phyloP scores from a whole-genome alignment of 1,139 yeast species.

The Kazachstania sp. region DNA sequence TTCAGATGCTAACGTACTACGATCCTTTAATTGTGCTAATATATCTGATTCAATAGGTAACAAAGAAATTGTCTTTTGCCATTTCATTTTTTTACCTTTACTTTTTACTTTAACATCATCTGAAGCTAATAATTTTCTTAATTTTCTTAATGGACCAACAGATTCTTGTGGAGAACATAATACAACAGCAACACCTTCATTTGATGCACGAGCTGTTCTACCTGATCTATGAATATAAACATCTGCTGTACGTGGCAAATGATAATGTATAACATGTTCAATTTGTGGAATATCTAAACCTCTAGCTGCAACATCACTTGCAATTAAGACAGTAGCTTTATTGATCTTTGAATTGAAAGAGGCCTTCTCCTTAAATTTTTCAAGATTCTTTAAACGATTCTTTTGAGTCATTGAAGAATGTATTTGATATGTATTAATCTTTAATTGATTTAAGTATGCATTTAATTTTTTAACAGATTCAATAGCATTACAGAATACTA shows the following conservation, averaged over 20 bases:
- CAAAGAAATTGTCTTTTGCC: conserved; percentile 55
- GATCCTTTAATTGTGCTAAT: conserved; percentile 56
- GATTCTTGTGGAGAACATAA: conserved; percentile 92
- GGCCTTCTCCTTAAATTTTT: conserved; percentile 53
- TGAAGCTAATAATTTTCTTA: conserved; percentile 53
- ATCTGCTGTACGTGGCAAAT: conserved; percentile 90
- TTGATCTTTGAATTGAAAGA: conserved; percentile 27
- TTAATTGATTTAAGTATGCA: conserved; percentile 63
- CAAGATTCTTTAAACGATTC: conserved; percentile 79
- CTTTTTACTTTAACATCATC: conserved; percentile 24
- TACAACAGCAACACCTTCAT: conserved; percentile 88
- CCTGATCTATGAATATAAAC: conserved; percentile 94
- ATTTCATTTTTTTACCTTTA: conserved; percentile 26
- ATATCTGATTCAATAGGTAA: conserved; percentile 74
- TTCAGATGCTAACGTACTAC: conserved; percentile 61
- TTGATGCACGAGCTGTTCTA: conserved; percentile 94
- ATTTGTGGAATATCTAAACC: conserved; percentile 90
- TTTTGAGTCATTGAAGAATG: conserved; percentile 96
- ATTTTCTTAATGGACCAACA: conserved; percentile 72
- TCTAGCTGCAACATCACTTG: conserved; percentile 98
- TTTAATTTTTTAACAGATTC: conserved; percentile 84
- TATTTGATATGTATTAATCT: conserved; percentile 66
- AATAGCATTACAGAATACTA: conserved; percentile 89
- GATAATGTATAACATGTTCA: conserved; percentile 93
- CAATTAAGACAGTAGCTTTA: conserved; percentile 66